Percentiles rank a stretch among this genome's conserved stretches.
phyloP scores from a whole-genome alignment of 73 alveolate species.

The Stentor coeruleus region DNA sequence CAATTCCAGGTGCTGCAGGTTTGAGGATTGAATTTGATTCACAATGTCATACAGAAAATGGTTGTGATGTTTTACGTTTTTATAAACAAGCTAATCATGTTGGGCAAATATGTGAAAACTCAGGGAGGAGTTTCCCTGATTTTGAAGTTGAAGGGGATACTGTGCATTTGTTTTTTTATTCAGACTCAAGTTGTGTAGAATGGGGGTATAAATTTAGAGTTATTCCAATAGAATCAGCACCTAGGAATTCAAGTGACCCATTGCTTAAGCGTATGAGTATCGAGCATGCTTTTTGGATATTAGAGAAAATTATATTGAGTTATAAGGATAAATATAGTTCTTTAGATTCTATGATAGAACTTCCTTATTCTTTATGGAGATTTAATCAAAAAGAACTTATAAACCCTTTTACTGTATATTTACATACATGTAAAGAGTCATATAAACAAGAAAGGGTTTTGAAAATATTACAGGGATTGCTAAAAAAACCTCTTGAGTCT shows the following conservation, averaged over 20 bases:
- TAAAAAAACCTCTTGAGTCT: not conserved
- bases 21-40: constrained; percentile 20
- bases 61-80: constrained; percentile 20
- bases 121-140: constrained; percentile 29
- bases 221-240: constrained; percentile 27
- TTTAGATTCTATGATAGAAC: not conserved
- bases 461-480: not conserved
- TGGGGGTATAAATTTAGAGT: constrained; percentile 32
- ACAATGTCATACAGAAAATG: constrained; percentile 24
- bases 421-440: constrained; percentile 10
- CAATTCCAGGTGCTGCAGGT: constrained; percentile 29
- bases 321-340: too few relatives aligned
- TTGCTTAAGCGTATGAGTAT: constrained; percentile 20
- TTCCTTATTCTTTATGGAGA: not conserved
- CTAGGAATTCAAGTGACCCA: not conserved
- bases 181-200: constrained; percentile 29
- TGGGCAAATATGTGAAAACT: constrained; percentile 17
- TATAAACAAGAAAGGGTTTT: constrained; percentile 1
- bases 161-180: constrained; percentile 1
- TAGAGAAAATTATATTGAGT: constrained; percentile 20
- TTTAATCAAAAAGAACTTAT: not conserved
- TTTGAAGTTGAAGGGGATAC: constrained; percentile 35
- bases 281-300: constrained; percentile 29
- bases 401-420: not conserved
- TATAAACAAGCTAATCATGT: constrained; percentile 19